Evolutionary conservation across 495 filamentous ascomycete species (phyloP).

Genomic region (Bombardia bombarda): DNA sequence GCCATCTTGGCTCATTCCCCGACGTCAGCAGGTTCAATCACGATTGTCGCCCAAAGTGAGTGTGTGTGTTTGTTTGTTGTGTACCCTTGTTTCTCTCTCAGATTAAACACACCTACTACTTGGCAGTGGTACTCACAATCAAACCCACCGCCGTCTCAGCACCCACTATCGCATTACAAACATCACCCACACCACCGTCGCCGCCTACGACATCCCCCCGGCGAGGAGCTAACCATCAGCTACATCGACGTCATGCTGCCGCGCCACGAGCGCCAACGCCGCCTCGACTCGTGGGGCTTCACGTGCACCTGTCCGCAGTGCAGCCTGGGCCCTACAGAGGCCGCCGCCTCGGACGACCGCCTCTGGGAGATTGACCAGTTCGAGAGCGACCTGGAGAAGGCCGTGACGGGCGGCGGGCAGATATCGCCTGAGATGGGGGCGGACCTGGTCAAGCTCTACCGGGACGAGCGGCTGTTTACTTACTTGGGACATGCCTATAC

Average conservation of each 20-base stretch:
- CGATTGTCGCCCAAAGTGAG: conserved; percentile 40
- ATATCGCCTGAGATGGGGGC: conserved; percentile 26
- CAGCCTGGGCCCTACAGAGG: conserved; percentile 10
- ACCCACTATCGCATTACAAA: conserved; percentile 32
- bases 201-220: conserved; percentile 30
- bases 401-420: conserved; percentile 11
- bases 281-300: conserved; percentile 32
- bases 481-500: conserved; percentile 31
- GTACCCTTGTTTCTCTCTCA: too few relatives aligned
- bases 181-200: conserved; percentile 31
- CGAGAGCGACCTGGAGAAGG: conserved; percentile 27
- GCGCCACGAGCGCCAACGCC: conserved; percentile 22
- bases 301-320: conserved; percentile 32
- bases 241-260: conserved; percentile 28
- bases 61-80: too few relatives aligned
- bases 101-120: too few relatives aligned
- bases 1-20: conserved; percentile 29
- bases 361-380: conserved; percentile 37
- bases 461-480: conserved; percentile 25
- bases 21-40: conserved; percentile 34
- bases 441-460: conserved; percentile 24
- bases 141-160: conserved; percentile 16
- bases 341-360: conserved; percentile 24
- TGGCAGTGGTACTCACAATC: too few relatives aligned
- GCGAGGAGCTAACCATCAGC: conserved; percentile 34